Evolutionary conservation across 2,329 filamentous ascomycete species (phyloP), one percentile per base, ranked within the genome.

Genomic region (Aurifilum marmelostoma): DNA sequence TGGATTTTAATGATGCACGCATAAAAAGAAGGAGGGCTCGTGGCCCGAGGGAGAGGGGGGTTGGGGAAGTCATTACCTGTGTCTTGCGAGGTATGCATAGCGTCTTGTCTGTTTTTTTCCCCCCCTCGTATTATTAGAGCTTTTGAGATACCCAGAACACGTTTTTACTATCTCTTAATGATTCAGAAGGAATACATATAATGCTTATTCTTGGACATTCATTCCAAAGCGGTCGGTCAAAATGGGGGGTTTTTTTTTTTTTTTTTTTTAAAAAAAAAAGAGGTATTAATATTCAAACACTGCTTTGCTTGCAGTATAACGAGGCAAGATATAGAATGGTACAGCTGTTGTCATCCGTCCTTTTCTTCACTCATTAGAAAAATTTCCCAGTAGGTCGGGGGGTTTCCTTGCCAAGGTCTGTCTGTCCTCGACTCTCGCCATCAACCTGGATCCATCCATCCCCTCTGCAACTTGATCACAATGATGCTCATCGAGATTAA

Each of bases 291-390:
- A n/a, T 56, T n/a, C 9, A 43, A n/a, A 60, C 37, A 67, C 61
- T 47, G 60, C 60, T 8, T 54, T 54, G 68, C 65, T 64, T 54
- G 39, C 61, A 65, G 61, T 67, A 61, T 65, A 67, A 69, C 2
- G 14, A 58, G 12, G 37, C 2, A 18, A 61, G 21, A 54, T 52
- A 3, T 29, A 39, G 34, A 60, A 63, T 6, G 47, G 52, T 59
- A 67, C 9, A 37, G n/a, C n/a, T n/a, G n/a, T n/a, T n/a, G n/a
- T n/a, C n/a, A n/a, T 24, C 39, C 39, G n/a, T 11, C 37, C n/a
- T n/a, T 37, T 2, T n/a, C 7, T 8, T 9, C 21, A n/a, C 41
- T 9, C 37, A 41, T 41, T 43, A 41, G 5, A 62, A 43, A n/a
- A n/a, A n/a, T n/a, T 9, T 37, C n/a, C 58, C 37, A 18, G 24